These are phyloP conservation scores for Colletotrichum siamense DNA, from an alignment of 2,329 filamentous ascomycete genomes.

Conservation along the genomic window DNA sequence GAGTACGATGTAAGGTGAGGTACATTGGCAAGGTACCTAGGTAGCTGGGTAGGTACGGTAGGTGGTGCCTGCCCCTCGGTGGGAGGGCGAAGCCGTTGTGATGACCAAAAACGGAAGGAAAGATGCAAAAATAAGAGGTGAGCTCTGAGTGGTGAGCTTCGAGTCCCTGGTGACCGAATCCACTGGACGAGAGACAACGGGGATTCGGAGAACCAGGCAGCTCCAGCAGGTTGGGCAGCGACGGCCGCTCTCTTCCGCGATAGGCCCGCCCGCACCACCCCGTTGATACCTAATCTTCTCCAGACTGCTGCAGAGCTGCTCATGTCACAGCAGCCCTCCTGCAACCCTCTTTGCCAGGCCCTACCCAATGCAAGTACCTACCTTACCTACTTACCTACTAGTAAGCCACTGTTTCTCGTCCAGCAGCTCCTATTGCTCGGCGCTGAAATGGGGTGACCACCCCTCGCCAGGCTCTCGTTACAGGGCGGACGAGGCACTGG, in stretches of 20 bases:
- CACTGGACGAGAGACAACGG: slow-evolving; percentile 12
- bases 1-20: not conserved
- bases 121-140: slow-evolving; percentile 13
- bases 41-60: not conserved
- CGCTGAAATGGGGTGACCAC: slow-evolving; percentile 8
- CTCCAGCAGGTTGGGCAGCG: slow-evolving; percentile 24
- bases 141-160: slow-evolving; percentile 4
- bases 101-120: slow-evolving; percentile 20
- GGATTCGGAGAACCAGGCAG: not conserved
- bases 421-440: slow-evolving; percentile 14
- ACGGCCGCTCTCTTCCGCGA: slow-evolving; percentile 18
- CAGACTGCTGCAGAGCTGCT: not conserved
- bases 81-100: slow-evolving; percentile 6
- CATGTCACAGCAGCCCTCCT: not conserved
- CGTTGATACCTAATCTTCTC: slow-evolving; percentile 12
- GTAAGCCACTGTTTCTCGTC: slow-evolving; percentile 22
- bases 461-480: not conserved
- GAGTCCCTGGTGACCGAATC: slow-evolving; percentile 9
- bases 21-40: not conserved
- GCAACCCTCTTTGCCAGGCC: not conserved
- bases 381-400: not conserved
- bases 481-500: not conserved
- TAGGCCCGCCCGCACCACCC: not conserved
- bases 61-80: not conserved
- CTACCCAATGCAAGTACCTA: not conserved